Conservation (phyloP, 148 eudicot genomes). For the Vaccinium darrowii region DNA sequence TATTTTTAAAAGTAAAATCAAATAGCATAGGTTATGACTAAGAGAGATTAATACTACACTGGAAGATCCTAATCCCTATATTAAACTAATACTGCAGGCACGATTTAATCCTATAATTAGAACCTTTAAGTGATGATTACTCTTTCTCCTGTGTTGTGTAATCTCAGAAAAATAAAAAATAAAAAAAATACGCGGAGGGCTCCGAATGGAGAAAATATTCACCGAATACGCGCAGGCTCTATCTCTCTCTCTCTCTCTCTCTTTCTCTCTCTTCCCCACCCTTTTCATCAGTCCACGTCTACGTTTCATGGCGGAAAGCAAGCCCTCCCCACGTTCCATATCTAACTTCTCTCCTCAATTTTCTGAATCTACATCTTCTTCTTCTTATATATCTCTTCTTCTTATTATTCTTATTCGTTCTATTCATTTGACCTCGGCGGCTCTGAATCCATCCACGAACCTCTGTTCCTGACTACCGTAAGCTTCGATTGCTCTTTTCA, state of each 20-base stretch:
- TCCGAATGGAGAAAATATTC: not conserved
- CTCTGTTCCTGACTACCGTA: not conserved
- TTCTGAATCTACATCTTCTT: not conserved
- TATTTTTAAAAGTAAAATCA: not conserved
- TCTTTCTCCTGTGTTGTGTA: not conserved
- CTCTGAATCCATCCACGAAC: not conserved
- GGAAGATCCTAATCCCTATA: not conserved
- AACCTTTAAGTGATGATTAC: no score
- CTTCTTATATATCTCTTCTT: not conserved
- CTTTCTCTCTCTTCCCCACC: not conserved
- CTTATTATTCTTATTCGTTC: not conserved
- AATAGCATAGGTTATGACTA: not conserved
- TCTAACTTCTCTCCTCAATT: not conserved
- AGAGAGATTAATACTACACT: not conserved
- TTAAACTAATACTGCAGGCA: no score
- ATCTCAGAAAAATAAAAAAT: no score
- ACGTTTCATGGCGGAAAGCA: not conserved
- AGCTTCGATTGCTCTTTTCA: not conserved
- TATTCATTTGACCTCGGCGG: not conserved
- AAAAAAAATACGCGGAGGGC: not conserved
- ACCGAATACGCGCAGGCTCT: not conserved
- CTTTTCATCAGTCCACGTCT: not conserved
- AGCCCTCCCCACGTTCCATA: not conserved
- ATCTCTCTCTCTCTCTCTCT: not conserved
- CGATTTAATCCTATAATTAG: no score